These are phyloP conservation scores for Alnus glutinosa DNA, from an alignment of 306 rosid genomes.

Conservation along the genomic window DNA sequence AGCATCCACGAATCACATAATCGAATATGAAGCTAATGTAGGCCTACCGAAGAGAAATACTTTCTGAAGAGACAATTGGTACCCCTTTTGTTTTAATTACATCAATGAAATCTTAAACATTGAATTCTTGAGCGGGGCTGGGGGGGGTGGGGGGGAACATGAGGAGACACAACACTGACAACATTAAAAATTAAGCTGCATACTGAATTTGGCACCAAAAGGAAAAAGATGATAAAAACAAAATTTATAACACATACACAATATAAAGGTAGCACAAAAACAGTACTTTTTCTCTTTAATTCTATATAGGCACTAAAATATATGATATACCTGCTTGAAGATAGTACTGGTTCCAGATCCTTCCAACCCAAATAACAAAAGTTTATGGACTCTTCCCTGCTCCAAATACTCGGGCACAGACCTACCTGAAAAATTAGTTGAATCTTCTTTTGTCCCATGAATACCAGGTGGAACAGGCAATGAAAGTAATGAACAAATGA, in stretches of 20 bases:
- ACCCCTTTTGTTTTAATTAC: too few relatives aligned
- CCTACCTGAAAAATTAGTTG: constrained; percentile 53
- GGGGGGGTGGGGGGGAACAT: too few relatives aligned
- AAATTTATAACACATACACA: too few relatives aligned
- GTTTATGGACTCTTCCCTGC: constrained; percentile 76
- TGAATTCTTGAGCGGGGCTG: too few relatives aligned
- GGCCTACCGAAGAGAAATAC: background rate
- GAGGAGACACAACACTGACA: background rate
- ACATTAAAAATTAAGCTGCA: background rate
- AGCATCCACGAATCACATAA: background rate
- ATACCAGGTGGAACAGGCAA: constrained; percentile 74
- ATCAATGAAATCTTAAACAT: too few relatives aligned
- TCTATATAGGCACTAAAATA: constrained; percentile 13
- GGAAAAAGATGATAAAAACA: constrained; percentile 4
- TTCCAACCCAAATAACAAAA: constrained; percentile 81
- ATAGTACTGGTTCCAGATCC: constrained; percentile 90
- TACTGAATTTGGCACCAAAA: constrained; percentile 1
- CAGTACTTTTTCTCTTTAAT: background rate
- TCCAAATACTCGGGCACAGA: constrained; percentile 77
- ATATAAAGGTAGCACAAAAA: background rate
- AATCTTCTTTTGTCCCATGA: constrained; percentile 57
- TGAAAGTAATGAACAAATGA: constrained; percentile 77
- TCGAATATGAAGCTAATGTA: too few relatives aligned
- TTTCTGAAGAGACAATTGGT: background rate
- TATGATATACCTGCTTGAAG: constrained; percentile 69